phyloP scores from a whole-genome alignment of 768 basidiomycete species.

The Termitomyces sp. region DNA sequence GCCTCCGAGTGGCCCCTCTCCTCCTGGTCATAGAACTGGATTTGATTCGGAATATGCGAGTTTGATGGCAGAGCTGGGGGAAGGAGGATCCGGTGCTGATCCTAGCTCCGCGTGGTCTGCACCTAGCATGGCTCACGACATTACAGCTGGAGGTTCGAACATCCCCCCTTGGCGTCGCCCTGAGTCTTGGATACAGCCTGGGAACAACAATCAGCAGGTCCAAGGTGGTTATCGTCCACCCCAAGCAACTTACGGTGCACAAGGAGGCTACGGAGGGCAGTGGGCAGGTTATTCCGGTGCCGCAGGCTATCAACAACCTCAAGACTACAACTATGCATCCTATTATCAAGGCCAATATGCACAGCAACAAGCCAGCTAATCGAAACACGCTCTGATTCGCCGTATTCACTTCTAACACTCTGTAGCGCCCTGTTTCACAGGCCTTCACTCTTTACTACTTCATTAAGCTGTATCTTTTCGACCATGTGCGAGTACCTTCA shows the following conservation, averaged over 20 bases:
- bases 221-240: conserved; percentile 61
- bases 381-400: conserved; percentile 21
- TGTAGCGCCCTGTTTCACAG: conserved; percentile 35
- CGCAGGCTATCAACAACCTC: conserved; percentile 44
- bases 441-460: conserved; percentile 15
- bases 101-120: conserved; percentile 49
- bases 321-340: conserved; percentile 82
- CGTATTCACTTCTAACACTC: conserved; percentile 36
- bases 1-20: conserved; percentile 38
- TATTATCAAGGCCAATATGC: conserved; percentile 89
- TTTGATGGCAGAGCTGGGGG: conserved; percentile 97
- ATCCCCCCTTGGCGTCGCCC: conserved; percentile 91
- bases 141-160: conserved; percentile 71
- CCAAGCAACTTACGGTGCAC: conserved; percentile 49
- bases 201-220: conserved; percentile 41
- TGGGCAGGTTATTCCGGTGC: conserved; percentile 46
- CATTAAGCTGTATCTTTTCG: conserved; percentile 7
- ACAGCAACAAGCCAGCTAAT: conserved; percentile 58
- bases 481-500: conserved; percentile 9
- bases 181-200: conserved; percentile 72
- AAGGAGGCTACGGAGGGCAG: conserved; percentile 39
- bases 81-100: conserved; percentile 55
- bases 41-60: conserved; percentile 98
- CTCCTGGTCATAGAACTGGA: conserved; percentile 59
- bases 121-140: conserved; percentile 53